Evolutionary conservation across 164 flowering plant genomes (phyloP).

Genomic region (Tinospora cordifolia): DNA sequence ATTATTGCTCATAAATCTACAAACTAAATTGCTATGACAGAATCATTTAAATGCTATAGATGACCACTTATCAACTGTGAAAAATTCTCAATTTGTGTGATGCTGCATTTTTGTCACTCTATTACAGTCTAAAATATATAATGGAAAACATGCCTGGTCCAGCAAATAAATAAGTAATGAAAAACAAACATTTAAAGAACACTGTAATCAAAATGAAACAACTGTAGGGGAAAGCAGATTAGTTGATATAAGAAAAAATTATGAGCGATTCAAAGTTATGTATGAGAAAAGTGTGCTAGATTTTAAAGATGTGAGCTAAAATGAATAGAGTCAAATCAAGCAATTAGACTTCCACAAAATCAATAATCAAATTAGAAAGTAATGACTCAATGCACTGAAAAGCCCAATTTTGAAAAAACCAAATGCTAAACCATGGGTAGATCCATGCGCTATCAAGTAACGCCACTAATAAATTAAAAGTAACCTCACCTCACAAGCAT

Average conservation of each 20-base stretch:
- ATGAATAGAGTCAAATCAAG: not conserved
- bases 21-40: no score
- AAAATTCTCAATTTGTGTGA: no score
- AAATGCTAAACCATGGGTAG: not conserved
- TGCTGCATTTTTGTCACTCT: no score
- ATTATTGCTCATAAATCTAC: no score
- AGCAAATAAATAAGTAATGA: no score
- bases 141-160: no score
- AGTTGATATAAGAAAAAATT: not conserved
- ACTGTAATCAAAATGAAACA: no score
- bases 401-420: not conserved
- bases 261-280: not conserved
- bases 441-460: no score
- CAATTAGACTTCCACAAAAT: not conserved
- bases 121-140: no score
- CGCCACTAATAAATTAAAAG: not conserved
- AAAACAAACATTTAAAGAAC: no score
- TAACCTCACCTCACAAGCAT: constrained; percentile 74
- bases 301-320: not conserved
- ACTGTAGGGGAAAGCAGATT: not conserved
- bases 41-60: no score
- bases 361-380: not conserved
- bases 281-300: not conserved
- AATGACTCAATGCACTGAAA: not conserved
- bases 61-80: no score